A percentile compares a stretch with the other conserved stretches of the same genome.
These are phyloP conservation scores for Alisma plantagoaquatica DNA, from an alignment of 106 monocot species.

Conservation along the genomic window DNA sequence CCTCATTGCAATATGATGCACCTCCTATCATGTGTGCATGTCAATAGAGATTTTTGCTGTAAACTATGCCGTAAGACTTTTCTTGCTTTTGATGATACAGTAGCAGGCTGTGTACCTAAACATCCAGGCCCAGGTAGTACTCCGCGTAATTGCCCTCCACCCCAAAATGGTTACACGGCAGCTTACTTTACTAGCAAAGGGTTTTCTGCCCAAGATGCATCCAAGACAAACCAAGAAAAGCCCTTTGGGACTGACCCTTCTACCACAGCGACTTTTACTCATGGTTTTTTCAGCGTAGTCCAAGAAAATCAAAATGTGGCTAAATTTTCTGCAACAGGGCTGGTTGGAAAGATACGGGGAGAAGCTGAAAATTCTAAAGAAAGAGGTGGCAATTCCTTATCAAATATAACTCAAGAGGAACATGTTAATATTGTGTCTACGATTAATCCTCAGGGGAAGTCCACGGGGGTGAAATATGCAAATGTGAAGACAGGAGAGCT, in stretches of 20 bases:
- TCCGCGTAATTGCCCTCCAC: slow-evolving; percentile 16
- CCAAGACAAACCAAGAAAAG: too few relatives aligned
- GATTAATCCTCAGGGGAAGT: too few relatives aligned
- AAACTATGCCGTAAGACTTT: slow-evolving; percentile 45
- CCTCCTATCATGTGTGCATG: slow-evolving; percentile 19
- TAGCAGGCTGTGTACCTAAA: too few relatives aligned
- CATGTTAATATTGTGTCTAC: too few relatives aligned
- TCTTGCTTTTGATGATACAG: slow-evolving; percentile 39
- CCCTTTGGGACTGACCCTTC: too few relatives aligned
- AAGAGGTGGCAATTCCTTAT: too few relatives aligned
- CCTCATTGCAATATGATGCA: slow-evolving; percentile 33
- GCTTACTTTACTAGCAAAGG: too few relatives aligned
- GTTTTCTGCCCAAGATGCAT: neutral
- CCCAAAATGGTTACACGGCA: too few relatives aligned
- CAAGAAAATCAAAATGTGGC: neutral
- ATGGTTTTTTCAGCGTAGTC: neutral
- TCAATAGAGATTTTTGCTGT: slow-evolving; percentile 41
- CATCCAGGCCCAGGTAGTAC: neutral
- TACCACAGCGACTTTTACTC: too few relatives aligned
- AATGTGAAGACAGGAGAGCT: neutral
- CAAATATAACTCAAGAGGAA: too few relatives aligned
- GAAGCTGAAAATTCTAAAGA: too few relatives aligned
- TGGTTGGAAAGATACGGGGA: neutral
- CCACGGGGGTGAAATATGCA: slow-evolving; percentile 6
- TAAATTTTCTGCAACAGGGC: neutral